Base-by-base conservation (phyloP, 2,329 filamentous ascomycete genomes). In the Diplocarpon rosae region DNA sequence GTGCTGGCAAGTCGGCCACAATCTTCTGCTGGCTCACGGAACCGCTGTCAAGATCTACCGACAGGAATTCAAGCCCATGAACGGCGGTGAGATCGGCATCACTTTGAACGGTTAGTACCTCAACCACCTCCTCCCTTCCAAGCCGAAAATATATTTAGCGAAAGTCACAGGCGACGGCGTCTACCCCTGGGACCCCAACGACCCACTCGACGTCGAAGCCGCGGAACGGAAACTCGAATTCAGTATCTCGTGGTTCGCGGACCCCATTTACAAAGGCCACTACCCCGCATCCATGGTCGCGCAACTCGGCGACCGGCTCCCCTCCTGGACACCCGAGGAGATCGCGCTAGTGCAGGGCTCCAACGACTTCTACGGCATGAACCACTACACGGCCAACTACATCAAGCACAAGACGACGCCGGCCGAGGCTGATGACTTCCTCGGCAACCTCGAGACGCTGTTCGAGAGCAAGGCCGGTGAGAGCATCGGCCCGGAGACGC, bases 291-390 rank as follows among this genome's bases (percentile, higher is more conserved):
- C 81, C 48, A 93, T 93, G 85, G 72, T 76, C 46, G 76, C 78
- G 61, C 86, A 93, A 68, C 78, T 93, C 14, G 85, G 86, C 45
- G 72, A 81, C 60, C 78, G 85, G 12, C 73, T 93, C 38, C 87
- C 87, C 5, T 68, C 70, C 36, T 92, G 85, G 63, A 87, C 83
- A 0, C 64, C 72, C 0, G 83, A 85, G 53, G 85, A 94, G 60
- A 64, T 70, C 17, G 76, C 75, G 2, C 69, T 92, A n/a, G 78
- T 94, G 37, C 72, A 82, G 58, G 85, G 84, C n/a, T 86, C 81
- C 61, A 92, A 92, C 63, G 87, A 93, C 69, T 93, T 93, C 66
- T 93, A 93, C 65, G 87, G 85, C 63, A 90, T 90, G 85, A 93
- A 94, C 70, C 83, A 88, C 71, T 94, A 94, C 70, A 89, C 85